These are phyloP conservation scores for Neonectria sp. DNA, from an alignment of 2,329 filamentous ascomycete species.

Conservation along the genomic window DNA sequence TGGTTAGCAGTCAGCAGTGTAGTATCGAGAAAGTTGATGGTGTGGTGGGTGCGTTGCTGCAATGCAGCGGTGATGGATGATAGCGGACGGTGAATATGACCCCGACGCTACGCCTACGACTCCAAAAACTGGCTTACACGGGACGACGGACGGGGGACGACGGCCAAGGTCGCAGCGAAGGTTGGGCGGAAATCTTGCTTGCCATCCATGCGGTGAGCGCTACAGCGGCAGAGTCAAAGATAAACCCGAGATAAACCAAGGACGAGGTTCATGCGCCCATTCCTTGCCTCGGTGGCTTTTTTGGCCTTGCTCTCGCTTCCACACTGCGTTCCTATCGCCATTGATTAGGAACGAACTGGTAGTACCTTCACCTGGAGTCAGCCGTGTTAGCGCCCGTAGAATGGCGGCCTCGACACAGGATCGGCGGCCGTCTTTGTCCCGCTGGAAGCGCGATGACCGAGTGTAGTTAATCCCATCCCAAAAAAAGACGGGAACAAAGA, in stretches of 20 bases:
- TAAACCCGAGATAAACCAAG: neutral
- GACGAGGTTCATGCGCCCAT: neutral
- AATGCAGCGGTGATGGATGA: constrained; percentile 12
- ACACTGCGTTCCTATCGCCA: neutral
- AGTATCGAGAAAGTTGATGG: neutral
- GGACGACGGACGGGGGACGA: neutral
- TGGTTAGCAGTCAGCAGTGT: neutral
- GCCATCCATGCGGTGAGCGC: neutral
- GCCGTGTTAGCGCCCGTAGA: constrained; percentile 1
- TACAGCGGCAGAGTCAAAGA: neutral
- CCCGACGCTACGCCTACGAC: constrained; percentile 12
- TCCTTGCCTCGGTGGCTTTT: no score
- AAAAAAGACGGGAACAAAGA: neutral
- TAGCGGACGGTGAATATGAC: constrained; percentile 28
- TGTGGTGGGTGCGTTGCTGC: constrained; percentile 11
- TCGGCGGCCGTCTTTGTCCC: neutral
- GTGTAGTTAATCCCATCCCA: neutral
- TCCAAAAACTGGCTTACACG: constrained; percentile 7
- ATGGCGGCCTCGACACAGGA: neutral
- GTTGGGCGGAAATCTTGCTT: constrained; percentile 15
- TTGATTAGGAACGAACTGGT: neutral
- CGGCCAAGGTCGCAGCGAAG: constrained; percentile 14
- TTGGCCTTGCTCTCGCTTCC: neutral
- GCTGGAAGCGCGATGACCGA: constrained; percentile 8
- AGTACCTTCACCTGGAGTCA: neutral